Percentiles rank a stretch among this genome's conserved stretches.
phyloP scores from a whole-genome alignment of 768 basidiomycete genomes.

The Lentinula sp. region DNA sequence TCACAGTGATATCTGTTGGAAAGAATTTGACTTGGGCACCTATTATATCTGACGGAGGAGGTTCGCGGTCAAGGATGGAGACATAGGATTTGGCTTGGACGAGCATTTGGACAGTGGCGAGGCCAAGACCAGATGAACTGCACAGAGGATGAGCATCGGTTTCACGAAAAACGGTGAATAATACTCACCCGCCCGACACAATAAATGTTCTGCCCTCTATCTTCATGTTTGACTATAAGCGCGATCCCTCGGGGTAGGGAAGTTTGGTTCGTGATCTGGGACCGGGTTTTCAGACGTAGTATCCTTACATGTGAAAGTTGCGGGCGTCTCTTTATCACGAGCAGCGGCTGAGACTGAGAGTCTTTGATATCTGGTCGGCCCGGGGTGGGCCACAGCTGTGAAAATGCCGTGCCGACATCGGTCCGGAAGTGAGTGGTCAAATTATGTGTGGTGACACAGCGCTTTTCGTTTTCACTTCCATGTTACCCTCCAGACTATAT shows the following conservation, averaged over 20 bases:
- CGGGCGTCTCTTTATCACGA: too few species aligned
- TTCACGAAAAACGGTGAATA: background rate
- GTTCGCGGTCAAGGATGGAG: slow-evolving; percentile 26
- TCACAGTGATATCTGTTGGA: slow-evolving; percentile 21
- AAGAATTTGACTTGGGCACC: slow-evolving; percentile 13
- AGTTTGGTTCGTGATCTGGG: too few species aligned
- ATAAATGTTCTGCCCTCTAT: slow-evolving; percentile 26
- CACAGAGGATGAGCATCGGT: background rate
- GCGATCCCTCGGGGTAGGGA: too few species aligned
- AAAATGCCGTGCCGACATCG: too few species aligned
- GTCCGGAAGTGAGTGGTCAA: too few species aligned
- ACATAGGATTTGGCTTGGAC: slow-evolving; percentile 19
- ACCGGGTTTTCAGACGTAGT: too few species aligned
- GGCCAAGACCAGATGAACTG: slow-evolving; percentile 31
- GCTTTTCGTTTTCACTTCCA: slow-evolving; percentile 9
- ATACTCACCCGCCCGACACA: slow-evolving; percentile 31
- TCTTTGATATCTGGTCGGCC: too few species aligned
- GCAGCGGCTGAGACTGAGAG: too few species aligned
- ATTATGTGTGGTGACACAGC: background rate
- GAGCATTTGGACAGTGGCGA: slow-evolving; percentile 25
- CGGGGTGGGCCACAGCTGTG: too few species aligned
- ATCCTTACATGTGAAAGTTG: too few species aligned
- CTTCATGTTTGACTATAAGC: slow-evolving; percentile 19
- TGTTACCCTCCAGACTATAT: slow-evolving; percentile 43
- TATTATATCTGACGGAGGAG: slow-evolving; percentile 9